Base-by-base conservation (phyloP, 371 early-diverging fungal genomes). In the Entomophthora muscae region DNA sequence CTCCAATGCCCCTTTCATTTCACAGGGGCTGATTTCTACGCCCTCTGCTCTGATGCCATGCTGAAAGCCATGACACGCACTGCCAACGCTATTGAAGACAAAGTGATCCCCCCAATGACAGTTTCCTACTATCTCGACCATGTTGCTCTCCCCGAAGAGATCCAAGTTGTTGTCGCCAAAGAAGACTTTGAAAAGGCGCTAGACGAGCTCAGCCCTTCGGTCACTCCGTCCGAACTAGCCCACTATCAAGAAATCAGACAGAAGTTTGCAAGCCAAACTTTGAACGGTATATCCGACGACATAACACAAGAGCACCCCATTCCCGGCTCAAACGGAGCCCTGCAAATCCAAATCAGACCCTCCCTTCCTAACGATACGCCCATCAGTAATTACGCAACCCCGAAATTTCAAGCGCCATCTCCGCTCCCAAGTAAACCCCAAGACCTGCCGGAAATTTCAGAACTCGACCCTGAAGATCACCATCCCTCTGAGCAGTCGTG, bases 11-110 rank as follows among this genome's bases (percentile, higher is more conserved):
- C 94, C 5, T 85, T 90, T 70, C 84, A 89, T 67, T 89, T 88
- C 63, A 96, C 98, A 0, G 98, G 98, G 53, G 98, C 98, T 17
- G 98, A 98, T 72, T 90, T 96, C 66, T 97, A 98, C 70, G 98
- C 98, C 0, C 77, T 98, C 29, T 95, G 95, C 68, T 90, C 97
- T 22, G 96, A 95, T 69, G 92, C 98, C 1, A 89, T 94, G 82
- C 77, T 98, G 7, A 93, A 95, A 66, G 95, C 96, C 17, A 91
- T 95, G 83, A 75, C 89, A 3, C 83, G 95, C 53, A 90, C 85
- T 0, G 93, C 94, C 17, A 76, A 83, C 52, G 66, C 76, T 0
- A 83, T 95, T n/a, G 93, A 95, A 64, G 30, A 17, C 3, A 21
- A 26, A 52, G n/a, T 29, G 12, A 7, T 26, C 2, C 1, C 64